Base-by-base conservation (phyloP, 495 filamentous ascomycete genomes). In the Chlorociboria aeruginascens region DNA sequence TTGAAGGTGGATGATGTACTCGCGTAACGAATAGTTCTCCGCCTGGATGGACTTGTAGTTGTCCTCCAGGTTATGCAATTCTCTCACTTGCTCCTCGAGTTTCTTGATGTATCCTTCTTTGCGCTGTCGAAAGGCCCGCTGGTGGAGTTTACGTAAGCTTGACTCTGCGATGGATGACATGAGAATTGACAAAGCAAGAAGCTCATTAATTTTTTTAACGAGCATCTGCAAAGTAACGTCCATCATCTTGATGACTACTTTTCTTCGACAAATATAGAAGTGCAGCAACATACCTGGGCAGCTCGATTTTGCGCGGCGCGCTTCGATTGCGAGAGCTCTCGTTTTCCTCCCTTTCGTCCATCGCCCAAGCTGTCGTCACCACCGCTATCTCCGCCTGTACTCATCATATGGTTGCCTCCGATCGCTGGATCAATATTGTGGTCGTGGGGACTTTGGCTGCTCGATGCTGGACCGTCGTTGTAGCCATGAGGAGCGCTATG, bases 91-190 rank as follows among this genome's bases (percentile, higher is more conserved):
- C 55, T 89, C 84, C 63, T 97, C 92, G 12, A 98, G 73, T 61
- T 89, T 89, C 69, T 95, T 94, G 63, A 98, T 98, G 63, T 97
- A 95, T 31, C 81, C 85, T 67, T 98, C 92, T 66, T 98, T 98
- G 45, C 92, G 85, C 71, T 96, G 89, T 20, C 92, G 86, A 66
- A 98, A 98, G 16, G 92, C 92, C 55, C 92, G 81, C 92, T 97
- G 59, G 36, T 13, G 37, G 16, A 37, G 38, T 32, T 60, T 57
- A 57, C 34, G 54, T 55, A 57, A 57, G 53, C 51, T 53, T 34
- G 2, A 14, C 30, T n/a, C 28, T 30, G 40, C 14, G 34, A 25
- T 56, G 46, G 57, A 60, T 60, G 57, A 56, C 57, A 60, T 60
- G 54, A 60, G 53, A 60, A 56, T 60, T 60, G 57, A 60, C 57